Evolutionary conservation across 176 grass and related monocot species (phyloP).

Genomic region (Puya raimondii): DNA sequence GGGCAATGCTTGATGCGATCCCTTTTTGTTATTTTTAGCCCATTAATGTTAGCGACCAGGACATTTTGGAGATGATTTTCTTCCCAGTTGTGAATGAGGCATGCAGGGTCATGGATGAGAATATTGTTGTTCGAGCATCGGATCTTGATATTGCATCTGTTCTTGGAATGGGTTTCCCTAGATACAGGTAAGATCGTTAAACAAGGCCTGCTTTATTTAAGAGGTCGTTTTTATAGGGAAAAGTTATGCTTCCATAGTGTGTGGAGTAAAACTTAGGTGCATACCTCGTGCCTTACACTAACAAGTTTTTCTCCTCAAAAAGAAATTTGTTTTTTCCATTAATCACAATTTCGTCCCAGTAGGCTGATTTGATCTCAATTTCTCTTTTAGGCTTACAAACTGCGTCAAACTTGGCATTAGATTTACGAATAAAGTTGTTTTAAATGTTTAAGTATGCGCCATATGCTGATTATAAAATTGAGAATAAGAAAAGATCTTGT

Average conservation of each 20-base stretch:
- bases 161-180: conserved; percentile 96
- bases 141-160: conserved; percentile 94
- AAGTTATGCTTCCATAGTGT: background rate
- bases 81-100: conserved; percentile 92
- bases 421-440: too few species aligned
- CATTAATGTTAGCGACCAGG: conserved; percentile 59
- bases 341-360: too few species aligned
- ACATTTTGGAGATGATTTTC: conserved; percentile 93
- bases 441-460: too few species aligned
- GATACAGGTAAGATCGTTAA: conserved; percentile 54
- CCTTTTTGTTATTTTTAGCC: conserved; percentile 38
- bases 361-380: too few species aligned
- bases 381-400: too few species aligned
- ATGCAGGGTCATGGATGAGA: conserved; percentile 87
- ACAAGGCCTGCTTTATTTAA: background rate
- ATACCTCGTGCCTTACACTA: too few species aligned
- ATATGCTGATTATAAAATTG: too few species aligned
- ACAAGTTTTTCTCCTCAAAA: too few species aligned
- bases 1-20: conserved; percentile 5
- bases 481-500: too few species aligned
- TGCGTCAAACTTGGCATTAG: too few species aligned
- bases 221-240: background rate
- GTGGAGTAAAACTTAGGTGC: background rate
- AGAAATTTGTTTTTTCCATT: too few species aligned
- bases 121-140: conserved; percentile 60